A percentile compares a stretch with the other conserved stretches of the same genome.
Conservation (phyloP, 345 rosid genomes). For the Gynandropsis gynandra region DNA sequence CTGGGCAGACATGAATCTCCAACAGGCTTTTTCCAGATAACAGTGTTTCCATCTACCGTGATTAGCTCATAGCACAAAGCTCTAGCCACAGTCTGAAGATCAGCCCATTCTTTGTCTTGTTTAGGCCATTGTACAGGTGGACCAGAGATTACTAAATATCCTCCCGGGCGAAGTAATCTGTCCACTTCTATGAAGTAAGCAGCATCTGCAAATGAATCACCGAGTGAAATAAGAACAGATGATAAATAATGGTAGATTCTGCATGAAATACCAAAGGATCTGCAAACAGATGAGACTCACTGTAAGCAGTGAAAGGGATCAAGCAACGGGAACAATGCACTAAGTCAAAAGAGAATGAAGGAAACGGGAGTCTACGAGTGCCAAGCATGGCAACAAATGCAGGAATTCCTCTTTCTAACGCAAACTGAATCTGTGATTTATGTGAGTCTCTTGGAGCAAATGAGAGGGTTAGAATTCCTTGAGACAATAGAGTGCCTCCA, state of each 20-base stretch:
- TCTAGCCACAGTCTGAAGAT: conserved; percentile 91
- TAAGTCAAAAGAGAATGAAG: conserved; percentile 82
- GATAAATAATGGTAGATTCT: not conserved
- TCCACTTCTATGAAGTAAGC: conserved; percentile 91
- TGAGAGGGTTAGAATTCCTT: conserved; percentile 66
- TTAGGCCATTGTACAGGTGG: conserved; percentile 99
- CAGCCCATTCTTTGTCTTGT: conserved; percentile 98
- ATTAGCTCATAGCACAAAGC: conserved; percentile 81
- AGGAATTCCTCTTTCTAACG: conserved; percentile 91
- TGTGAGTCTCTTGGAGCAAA: conserved; percentile 99
- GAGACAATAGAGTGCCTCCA: conserved; percentile 71
- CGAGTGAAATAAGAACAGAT: not conserved
- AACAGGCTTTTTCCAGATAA: conserved; percentile 83
- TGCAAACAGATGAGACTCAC: conserved; percentile 44
- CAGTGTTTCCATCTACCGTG: conserved; percentile 89
- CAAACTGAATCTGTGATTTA: conserved; percentile 94
- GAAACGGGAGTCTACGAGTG: conserved; percentile 92
- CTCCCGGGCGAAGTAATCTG: conserved; percentile 85
- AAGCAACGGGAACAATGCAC: conserved; percentile 89
- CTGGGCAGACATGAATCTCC: conserved; percentile 50
- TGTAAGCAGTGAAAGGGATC: conserved; percentile 93
- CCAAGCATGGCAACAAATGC: conserved; percentile 99
- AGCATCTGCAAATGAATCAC: conserved; percentile 58
- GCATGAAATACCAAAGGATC: not conserved
- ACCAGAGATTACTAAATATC: conserved; percentile 91